Evolutionary conservation across 495 filamentous ascomycete species (phyloP).

Genomic region (Penicillium atrosanguineum): DNA sequence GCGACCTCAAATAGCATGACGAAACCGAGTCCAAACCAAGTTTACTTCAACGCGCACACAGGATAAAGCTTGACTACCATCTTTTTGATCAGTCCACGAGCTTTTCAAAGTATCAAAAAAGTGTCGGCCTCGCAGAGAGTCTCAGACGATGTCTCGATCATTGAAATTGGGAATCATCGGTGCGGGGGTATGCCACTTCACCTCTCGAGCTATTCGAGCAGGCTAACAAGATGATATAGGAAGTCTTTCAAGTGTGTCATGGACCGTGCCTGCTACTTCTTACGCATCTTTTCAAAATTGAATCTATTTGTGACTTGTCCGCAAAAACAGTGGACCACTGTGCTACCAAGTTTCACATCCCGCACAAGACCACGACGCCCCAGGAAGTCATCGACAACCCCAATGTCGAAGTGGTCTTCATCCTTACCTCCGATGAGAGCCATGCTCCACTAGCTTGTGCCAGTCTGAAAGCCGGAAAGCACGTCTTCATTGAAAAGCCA

Average conservation of each 20-base stretch:
- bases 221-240: slow-evolving; percentile 7
- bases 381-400: slow-evolving; percentile 26
- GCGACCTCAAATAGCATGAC: not conserved
- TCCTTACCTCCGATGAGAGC: slow-evolving; percentile 40
- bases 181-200: slow-evolving; percentile 26
- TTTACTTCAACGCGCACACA: not conserved
- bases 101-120: not conserved
- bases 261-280: slow-evolving; percentile 41
- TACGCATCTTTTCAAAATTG: slow-evolving; percentile 32
- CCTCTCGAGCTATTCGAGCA: not conserved
- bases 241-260: slow-evolving; percentile 49
- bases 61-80: not conserved
- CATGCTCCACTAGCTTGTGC: slow-evolving; percentile 36
- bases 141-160: not conserved
- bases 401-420: slow-evolving; percentile 46
- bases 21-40: not conserved
- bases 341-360: slow-evolving; percentile 22
- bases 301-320: slow-evolving; percentile 44
- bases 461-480: slow-evolving; percentile 38
- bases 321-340: slow-evolving; percentile 27
- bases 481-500: slow-evolving; percentile 51
- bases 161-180: slow-evolving; percentile 39
- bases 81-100: not conserved
- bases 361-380: slow-evolving; percentile 20
- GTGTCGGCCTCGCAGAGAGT: not conserved